Evolutionary conservation across 495 filamentous ascomycete genomes (phyloP), one percentile per base, ranked within the genome.

Genomic region (Sporormia fimetaria): DNA sequence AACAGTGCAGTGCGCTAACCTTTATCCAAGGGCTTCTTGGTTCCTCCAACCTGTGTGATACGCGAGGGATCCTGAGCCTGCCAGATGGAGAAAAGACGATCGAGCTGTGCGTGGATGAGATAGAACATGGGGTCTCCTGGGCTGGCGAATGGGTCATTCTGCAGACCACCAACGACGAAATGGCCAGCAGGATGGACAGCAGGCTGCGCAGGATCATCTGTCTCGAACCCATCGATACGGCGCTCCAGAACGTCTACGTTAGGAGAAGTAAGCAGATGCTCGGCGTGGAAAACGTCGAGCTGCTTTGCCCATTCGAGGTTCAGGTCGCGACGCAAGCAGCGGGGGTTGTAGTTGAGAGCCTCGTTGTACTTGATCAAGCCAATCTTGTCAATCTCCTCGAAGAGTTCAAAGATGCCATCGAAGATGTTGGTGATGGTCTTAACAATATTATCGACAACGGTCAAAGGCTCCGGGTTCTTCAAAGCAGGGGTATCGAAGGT

Each of bases 41-140:
- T 32, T 12, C 29, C 29, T 32, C 29, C 29, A 6, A 16, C 17
- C 8, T 20, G 14, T 33, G 10, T n/a, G n/a, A n/a, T n/a, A n/a
- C n/a, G n/a, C n/a, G n/a, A n/a, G 36, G 38, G 38, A 46, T 81
- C 67, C 33, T 71, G 51, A 25, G 62, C 68, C 61, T 83, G 77
- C 79, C 80, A 83, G 23, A 76, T 72, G 67, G 73, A 76, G 65
- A 70, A 83, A 2, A 75, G 54, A 21, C 71, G 68, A 57, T 85
- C 80, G 38, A 85, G 68, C 63, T 74, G 70, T 6, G 66, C 70
- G 55, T 83, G 78, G 53, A 81, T 75, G 14, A 76, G 65, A 49
- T 63, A 83, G 57, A 82, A 83, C 11, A 64, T 68, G 5, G 79
- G 78, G 42, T 83, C 80, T 6, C 71, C 69, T 3, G 75, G 68